Evolutionary conservation across 164 flowering plant genomes (phyloP).

Genomic region (Tetrastigma voinierianum): DNA sequence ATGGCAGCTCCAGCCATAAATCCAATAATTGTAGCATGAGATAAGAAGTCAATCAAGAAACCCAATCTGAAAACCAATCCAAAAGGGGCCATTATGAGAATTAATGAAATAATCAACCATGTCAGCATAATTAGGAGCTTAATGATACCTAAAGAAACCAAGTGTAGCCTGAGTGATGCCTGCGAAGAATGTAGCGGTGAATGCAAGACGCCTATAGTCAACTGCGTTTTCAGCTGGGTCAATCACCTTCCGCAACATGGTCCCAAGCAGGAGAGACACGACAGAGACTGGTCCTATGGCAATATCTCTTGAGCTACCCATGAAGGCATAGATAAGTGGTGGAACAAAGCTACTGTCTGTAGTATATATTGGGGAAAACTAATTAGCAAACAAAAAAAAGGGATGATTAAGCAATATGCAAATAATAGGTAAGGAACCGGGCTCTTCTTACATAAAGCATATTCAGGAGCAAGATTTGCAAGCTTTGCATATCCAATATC

Average conservation of each 20-base stretch:
- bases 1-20: conserved; percentile 98
- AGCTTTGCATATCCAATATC: conserved; percentile 79
- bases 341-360: conserved; percentile 95
- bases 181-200: conserved; percentile 95
- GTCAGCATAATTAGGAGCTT: too few relatives aligned
- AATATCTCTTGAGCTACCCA: conserved; percentile 98
- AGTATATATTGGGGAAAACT: conserved; percentile 8
- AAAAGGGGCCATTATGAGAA: not conserved
- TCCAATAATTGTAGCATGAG: conserved; percentile 96
- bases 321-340: conserved; percentile 87
- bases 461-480: conserved; percentile 58
- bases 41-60: conserved; percentile 87
- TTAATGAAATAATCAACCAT: not conserved
- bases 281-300: conserved; percentile 98
- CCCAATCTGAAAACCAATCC: conserved; percentile 57
- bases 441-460: conserved; percentile 63
- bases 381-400: not conserved
- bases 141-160: conserved; percentile 80
- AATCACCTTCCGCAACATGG: conserved; percentile 65
- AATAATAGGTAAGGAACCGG: not conserved
- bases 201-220: conserved; percentile 74
- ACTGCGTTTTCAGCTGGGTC: conserved; percentile 40
- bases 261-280: conserved; percentile 86
- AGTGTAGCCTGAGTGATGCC: conserved; percentile 84
- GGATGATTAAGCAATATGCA: not conserved